phyloP scores from a whole-genome alignment of 352 stramenopile species.

The Pythium aquatile region DNA sequence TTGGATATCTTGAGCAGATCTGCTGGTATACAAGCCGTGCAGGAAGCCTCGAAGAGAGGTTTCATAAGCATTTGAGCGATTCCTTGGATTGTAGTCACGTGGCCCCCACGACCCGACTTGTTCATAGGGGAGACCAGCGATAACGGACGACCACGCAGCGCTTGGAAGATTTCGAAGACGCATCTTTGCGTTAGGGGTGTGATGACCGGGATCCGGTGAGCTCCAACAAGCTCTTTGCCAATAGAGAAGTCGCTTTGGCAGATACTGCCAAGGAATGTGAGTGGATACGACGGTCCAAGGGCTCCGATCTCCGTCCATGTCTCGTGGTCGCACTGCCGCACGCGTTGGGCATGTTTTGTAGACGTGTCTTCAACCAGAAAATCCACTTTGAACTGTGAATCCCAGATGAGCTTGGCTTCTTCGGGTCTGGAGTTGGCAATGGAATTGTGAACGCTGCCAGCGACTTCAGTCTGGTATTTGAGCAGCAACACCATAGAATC shows the following conservation, averaged over 20 bases:
- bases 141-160: conserved; percentile 32
- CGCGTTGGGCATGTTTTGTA: conserved; percentile 3
- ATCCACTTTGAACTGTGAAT: conserved; percentile 21
- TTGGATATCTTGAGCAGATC: neutral
- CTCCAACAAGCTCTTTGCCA: conserved; percentile 53
- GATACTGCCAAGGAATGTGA: conserved; percentile 30
- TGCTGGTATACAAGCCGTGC: neutral
- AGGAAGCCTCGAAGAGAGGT: conserved; percentile 16
- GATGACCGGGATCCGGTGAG: conserved; percentile 31
- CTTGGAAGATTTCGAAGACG: conserved; percentile 44
- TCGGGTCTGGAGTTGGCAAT: neutral
- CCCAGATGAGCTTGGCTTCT: conserved; percentile 13
- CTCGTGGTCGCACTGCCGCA: conserved; percentile 7
- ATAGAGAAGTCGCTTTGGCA: conserved; percentile 40
- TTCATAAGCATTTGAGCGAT: conserved; percentile 40
- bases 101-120: conserved; percentile 4
- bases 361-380: conserved; percentile 21
- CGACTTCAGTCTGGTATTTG: conserved; percentile 17
- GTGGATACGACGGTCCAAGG: conserved; percentile 15
- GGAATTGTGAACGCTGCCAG: neutral
- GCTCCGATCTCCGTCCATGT: conserved; percentile 7
- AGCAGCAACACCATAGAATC: conserved; percentile 14
- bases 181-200: conserved; percentile 55
- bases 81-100: conserved; percentile 16
- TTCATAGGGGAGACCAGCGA: conserved; percentile 29